phyloP scores from a whole-genome alignment of 2,329 filamentous ascomycete species.

The Colletotrichum lentis region DNA sequence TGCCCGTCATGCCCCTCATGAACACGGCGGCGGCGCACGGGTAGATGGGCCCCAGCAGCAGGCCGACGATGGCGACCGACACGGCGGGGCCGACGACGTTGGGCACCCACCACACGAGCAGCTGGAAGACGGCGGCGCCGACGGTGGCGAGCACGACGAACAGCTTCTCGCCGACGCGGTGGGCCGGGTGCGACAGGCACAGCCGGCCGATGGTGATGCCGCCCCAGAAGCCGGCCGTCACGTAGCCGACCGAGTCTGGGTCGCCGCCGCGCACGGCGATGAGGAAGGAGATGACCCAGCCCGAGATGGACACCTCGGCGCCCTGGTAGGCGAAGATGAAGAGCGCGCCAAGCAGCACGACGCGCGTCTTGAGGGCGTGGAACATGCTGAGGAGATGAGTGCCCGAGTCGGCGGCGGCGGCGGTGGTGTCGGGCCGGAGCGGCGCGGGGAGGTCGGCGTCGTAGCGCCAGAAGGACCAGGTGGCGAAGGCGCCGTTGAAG shows the following conservation, averaged over 20 bases:
- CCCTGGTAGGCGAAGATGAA: conserved; percentile 91
- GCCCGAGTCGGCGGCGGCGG: conserved; percentile 37
- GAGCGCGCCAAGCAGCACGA: conserved; percentile 76
- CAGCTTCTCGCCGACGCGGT: conserved; percentile 72
- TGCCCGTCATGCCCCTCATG: conserved; percentile 64
- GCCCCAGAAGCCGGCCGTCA: conserved; percentile 75
- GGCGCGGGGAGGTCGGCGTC: conserved; percentile 62
- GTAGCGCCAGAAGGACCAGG: conserved; percentile 75
- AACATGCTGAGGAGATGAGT: conserved; percentile 54
- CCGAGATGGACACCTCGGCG: conserved; percentile 82
- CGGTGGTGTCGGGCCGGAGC: conserved; percentile 35
- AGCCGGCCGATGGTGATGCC: conserved; percentile 82
- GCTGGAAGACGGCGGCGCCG: conserved; percentile 72
- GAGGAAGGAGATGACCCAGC: conserved; percentile 88
- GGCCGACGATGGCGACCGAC: conserved; percentile 73
- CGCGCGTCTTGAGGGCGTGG: conserved; percentile 58
- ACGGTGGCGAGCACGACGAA: conserved; percentile 71
- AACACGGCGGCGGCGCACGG: conserved; percentile 75
- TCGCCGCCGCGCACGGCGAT: conserved; percentile 76
- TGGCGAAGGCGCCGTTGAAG: conserved; percentile 64
- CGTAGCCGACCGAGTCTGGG: conserved; percentile 78
- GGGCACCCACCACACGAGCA: conserved; percentile 81
- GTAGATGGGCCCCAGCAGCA: conserved; percentile 81
- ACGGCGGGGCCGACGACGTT: conserved; percentile 77
- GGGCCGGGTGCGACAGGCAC: conserved; percentile 70